Percentiles rank a stretch among this genome's conserved stretches.
phyloP scores from a whole-genome alignment of 2,329 filamentous ascomycete species.

The Fusarium tricinctum region DNA sequence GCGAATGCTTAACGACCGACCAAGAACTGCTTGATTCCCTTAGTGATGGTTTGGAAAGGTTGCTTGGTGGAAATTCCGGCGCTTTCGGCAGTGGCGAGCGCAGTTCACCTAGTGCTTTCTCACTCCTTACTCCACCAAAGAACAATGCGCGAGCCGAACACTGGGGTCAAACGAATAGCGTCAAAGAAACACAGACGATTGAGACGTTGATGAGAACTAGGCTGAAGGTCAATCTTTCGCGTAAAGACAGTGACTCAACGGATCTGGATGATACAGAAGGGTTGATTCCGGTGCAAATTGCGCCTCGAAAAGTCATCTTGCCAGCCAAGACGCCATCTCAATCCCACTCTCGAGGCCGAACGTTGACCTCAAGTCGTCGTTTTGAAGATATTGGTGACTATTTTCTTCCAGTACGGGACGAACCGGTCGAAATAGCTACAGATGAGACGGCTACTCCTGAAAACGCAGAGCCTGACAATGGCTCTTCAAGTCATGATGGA shows the following conservation, averaged over 20 bases:
- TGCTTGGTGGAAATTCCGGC: conserved; percentile 10
- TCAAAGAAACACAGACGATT: conserved; percentile 12
- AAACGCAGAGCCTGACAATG: conserved; percentile 18
- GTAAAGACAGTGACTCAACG: conserved; percentile 52
- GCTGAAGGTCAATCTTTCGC: conserved; percentile 53
- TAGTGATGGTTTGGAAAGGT: conserved; percentile 20
- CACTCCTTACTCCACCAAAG: background rate
- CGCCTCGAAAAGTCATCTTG: conserved; percentile 25
- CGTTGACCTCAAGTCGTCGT: conserved; percentile 17
- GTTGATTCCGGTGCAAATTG: conserved; percentile 48
- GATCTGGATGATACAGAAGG: conserved; percentile 46
- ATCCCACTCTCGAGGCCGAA: conserved; percentile 9
- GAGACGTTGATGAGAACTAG: conserved; percentile 49
- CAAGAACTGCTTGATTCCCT: conserved; percentile 29
- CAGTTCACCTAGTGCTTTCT: background rate
- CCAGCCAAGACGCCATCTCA: conserved; percentile 9
- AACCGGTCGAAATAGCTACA: conserved; percentile 53
- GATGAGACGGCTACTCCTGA: conserved; percentile 54
- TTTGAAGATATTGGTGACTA: conserved; percentile 52
- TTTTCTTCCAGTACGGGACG: conserved; percentile 45
- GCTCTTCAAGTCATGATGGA: conserved; percentile 10
- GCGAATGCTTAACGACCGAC: conserved; percentile 10
- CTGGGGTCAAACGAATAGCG: background rate
- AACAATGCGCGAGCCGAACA: conserved; percentile 2
- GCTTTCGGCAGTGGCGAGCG: background rate